phyloP scores from a whole-genome alignment of 768 basidiomycete genomes.

The Mycena olivaceomarginata region DNA sequence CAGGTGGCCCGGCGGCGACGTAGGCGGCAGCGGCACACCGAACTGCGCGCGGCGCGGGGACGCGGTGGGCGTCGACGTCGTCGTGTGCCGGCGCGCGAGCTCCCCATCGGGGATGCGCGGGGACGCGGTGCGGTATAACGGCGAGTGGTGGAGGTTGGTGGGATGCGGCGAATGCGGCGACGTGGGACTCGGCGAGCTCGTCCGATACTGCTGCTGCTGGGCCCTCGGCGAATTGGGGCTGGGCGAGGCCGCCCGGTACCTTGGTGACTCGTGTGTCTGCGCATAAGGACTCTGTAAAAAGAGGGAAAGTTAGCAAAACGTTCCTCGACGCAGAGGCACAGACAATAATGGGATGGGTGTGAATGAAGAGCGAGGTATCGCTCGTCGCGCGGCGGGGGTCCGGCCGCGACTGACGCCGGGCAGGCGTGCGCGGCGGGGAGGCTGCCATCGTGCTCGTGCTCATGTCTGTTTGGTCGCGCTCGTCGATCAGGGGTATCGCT shows the following conservation, averaged over 20 bases:
- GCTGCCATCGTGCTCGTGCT: neutral
- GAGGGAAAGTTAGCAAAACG: neutral
- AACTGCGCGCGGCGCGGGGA: neutral
- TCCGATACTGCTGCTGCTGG: too few species aligned
- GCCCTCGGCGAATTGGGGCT: too few species aligned
- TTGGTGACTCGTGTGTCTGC: too few species aligned
- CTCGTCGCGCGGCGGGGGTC: neutral
- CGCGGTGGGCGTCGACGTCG: conserved; percentile 12
- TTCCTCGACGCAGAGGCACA: neutral
- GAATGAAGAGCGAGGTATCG: neutral
- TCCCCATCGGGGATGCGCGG: neutral
- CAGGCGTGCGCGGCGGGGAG: neutral
- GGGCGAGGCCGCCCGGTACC: neutral
- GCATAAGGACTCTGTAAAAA: neutral
- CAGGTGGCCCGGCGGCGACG: neutral
- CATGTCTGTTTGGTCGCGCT: neutral
- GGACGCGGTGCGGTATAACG: neutral
- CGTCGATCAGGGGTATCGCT: too few species aligned
- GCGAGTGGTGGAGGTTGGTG: neutral
- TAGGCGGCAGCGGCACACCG: neutral
- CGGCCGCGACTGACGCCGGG: neutral
- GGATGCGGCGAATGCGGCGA: conserved; percentile 1
- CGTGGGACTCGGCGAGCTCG: too few species aligned
- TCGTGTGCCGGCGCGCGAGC: conserved; percentile 27
- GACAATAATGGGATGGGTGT: neutral